Evolutionary conservation across 164 flowering plant genomes (phyloP), one percentile per base, ranked within the genome.

Genomic region (Euptelea pleiosperma): DNA sequence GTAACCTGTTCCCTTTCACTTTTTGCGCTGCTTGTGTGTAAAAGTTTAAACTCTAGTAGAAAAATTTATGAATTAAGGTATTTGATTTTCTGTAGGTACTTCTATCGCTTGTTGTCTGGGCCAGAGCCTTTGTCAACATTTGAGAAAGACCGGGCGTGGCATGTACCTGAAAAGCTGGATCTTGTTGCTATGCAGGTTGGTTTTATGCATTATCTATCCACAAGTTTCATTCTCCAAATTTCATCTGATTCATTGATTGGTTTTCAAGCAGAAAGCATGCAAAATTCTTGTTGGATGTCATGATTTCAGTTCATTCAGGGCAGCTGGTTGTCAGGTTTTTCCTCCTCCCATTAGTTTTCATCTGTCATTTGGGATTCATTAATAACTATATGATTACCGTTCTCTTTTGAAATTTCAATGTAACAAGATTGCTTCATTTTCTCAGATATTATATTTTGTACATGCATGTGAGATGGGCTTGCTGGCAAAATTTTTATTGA

Each of bases 81-180:
- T 33, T 37, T 61, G 28, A 7, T 57, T 44, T 34, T 14, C 25
- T 65, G 42, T 58, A 93, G 97, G 66, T 94, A 94, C 68, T 88
- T 79, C 75, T 94, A 94, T 29, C 92, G 96, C 47, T 40, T 94
- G 67, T 62, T 86, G 25, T 81, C 80, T 49, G 93, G 99, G 16
- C 79, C 87, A 49, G 95, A 87, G 65, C 77, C 77, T 55, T 55
- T 94, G 72, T 86, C 99, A 31, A 71, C 69, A 41, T 88, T 91
- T 74, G 99, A 94, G 67, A 91, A 78, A 65, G 95, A 85, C 21
- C 82, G 95, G 8, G 97, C 90, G 22, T 94, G 99, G 99, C 97
- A 94, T 78, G 82, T 86, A 33, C 68, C 80, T 12, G 84, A 79
- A 54, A 79, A 85, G 31, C 66, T 94, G 8, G 72, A 94, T 81